Conservation (phyloP, 106 monocot species). For the Phalaenopsis equestris region DNA sequence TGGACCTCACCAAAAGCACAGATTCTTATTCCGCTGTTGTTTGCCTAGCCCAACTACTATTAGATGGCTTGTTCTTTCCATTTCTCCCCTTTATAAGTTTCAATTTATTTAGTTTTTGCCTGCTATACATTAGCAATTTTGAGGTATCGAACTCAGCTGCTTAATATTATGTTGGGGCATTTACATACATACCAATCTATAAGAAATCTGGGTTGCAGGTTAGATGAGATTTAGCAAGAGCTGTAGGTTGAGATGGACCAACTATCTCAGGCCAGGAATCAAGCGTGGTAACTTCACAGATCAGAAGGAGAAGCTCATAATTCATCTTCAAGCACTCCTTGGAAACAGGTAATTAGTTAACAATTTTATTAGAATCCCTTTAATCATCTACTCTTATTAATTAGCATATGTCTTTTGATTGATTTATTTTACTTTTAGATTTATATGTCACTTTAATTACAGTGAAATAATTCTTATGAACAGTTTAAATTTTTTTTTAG, state of each 20-base stretch:
- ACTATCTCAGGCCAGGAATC: conserved; percentile 48
- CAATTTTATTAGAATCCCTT: not conserved
- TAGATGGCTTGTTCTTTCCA: too few relatives aligned
- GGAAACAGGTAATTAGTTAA: conserved; percentile 28
- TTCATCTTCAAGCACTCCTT: conserved; percentile 49
- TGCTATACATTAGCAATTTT: too few relatives aligned
- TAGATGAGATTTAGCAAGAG: conserved; percentile 50
- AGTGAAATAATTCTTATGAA: too few relatives aligned
- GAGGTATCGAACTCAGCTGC: too few relatives aligned
- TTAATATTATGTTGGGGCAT: too few relatives aligned
- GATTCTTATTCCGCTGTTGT: too few relatives aligned
- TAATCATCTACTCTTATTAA: not conserved
- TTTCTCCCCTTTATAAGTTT: too few relatives aligned
- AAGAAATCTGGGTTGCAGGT: conserved; percentile 13
- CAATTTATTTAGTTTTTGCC: too few relatives aligned
- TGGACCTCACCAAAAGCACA: too few relatives aligned
- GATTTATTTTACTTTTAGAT: not conserved
- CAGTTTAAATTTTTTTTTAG: too few relatives aligned
- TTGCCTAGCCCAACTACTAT: too few relatives aligned
- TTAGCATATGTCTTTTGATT: not conserved
- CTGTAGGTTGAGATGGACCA: conserved; percentile 44
- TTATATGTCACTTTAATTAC: not conserved
- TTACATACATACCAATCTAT: not conserved
- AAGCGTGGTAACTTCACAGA: conserved; percentile 39
- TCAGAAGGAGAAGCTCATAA: conserved; percentile 45